Evolutionary conservation across 2,329 filamentous ascomycete species (phyloP).

Genomic region (Neofusicoccum sp.): DNA sequence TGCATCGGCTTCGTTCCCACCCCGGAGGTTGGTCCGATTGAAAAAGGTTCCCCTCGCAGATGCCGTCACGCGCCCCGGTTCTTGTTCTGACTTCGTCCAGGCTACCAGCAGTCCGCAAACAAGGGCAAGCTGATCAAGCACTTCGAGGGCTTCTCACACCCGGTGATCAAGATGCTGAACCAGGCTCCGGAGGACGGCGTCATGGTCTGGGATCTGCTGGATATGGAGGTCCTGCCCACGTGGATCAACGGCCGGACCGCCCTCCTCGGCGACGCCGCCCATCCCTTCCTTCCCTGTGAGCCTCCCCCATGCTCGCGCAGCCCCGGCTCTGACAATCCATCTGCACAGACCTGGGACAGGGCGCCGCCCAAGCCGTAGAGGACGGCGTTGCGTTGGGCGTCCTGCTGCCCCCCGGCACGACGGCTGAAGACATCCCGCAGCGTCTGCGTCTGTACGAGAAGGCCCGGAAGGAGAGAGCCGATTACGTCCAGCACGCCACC

Average conservation of each 20-base stretch:
- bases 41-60: background rate
- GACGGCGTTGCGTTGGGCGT: slow-evolving; percentile 60
- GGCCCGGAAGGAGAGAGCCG: slow-evolving; percentile 57
- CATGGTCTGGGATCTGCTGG: slow-evolving; percentile 37
- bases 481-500: slow-evolving; percentile 58
- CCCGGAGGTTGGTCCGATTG: background rate
- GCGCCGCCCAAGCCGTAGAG: slow-evolving; percentile 64
- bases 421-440: slow-evolving; percentile 27
- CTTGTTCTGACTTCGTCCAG: background rate
- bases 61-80: background rate
- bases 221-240: slow-evolving; percentile 58
- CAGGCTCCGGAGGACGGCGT: slow-evolving; percentile 37
- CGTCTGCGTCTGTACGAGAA: slow-evolving; percentile 60
- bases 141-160: background rate
- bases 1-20: slow-evolving; percentile 26
- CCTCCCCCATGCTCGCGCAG: background rate
- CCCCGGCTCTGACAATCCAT: background rate
- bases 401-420: slow-evolving; percentile 34
- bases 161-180: slow-evolving; percentile 29
- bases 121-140: background rate
- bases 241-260: slow-evolving; percentile 58
- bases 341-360: slow-evolving; percentile 55
- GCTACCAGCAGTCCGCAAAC: background rate
- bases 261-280: slow-evolving; percentile 65
- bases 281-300: slow-evolving; percentile 63